Evolutionary conservation across 164 flowering plant species (phyloP), one percentile per base, ranked within the genome.

Genomic region (Cinnamomum chago): DNA sequence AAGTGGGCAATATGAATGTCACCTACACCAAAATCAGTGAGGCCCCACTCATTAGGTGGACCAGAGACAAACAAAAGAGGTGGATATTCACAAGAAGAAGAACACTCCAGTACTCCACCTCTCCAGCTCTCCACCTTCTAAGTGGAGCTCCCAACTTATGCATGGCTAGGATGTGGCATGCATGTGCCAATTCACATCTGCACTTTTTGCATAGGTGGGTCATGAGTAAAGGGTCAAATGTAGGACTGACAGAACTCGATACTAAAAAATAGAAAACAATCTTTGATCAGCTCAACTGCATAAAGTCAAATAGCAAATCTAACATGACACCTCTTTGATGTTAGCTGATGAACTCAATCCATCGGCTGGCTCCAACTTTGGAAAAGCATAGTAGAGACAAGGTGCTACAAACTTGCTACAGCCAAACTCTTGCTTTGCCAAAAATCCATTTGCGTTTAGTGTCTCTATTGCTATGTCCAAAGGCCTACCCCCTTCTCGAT

Each of bases 401-500:
- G 98, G 98, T 68, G 97, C 78, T 60, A 85, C 68, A 70, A 92
- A 93, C 72, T 70, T 84, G 81, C 78, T 74, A 33, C 33, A 14
- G 6, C 90, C 92, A 52, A 12, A 30, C 3, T 84, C 87, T 74
- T 84, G 89, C 77, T 78, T 84, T 40, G 83, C 87, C 65, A 64
- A 10, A 79, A 87, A 93, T 67, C 98, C 95, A 77, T 84, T 80
- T 62, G 65, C 40, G 73, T 84, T 90, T 22, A 84, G 51, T 68
- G 75, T 84, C 79, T 86, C 52, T 11, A 93, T 73, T 70, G 65
- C 79, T 22, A 93, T 76, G 20, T 92, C 86, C 75, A 88, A 60
- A 14, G 98, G 94, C 76, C 75, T 81, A 40, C 97, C 97, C 12
- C 97, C 97, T 89, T 93, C 98, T 82, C 95, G 82, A 70, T 93